These are phyloP conservation scores for Sarocladium strictum DNA, from an alignment of 2,329 filamentous ascomycete genomes.

Conservation along the genomic window DNA sequence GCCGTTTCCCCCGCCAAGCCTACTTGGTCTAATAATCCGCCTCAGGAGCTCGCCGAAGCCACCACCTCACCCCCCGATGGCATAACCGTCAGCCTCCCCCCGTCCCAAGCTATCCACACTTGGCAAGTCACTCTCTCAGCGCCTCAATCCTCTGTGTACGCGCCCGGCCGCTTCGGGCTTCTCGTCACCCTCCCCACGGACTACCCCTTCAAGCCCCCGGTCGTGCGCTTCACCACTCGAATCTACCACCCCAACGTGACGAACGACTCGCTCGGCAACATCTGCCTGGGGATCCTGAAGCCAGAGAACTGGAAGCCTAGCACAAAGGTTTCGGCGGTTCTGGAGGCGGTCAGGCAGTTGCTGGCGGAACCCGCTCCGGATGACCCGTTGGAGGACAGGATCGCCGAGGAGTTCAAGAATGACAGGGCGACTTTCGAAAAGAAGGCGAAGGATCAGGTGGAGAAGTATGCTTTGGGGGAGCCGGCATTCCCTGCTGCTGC, in stretches of 20 bases:
- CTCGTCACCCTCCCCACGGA: conserved; percentile 66
- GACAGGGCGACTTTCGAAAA: conserved; percentile 66
- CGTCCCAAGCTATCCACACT: conserved; percentile 41
- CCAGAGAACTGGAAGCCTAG: conserved; percentile 89
- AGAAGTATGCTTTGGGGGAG: conserved; percentile 57
- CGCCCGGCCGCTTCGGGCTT: conserved; percentile 68
- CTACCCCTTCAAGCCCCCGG: conserved; percentile 87
- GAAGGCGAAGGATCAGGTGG: conserved; percentile 67
- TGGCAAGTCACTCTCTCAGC: conserved; percentile 46
- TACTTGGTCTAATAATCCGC: background rate
- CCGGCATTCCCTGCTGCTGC: conserved; percentile 26
- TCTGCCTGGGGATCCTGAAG: conserved; percentile 82
- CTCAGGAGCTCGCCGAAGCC: conserved; percentile 49
- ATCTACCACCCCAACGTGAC: conserved; percentile 95
- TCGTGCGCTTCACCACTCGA: conserved; percentile 75
- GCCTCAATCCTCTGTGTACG: conserved; percentile 40
- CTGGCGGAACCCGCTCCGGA: conserved; percentile 79
- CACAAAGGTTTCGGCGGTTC: conserved; percentile 67
- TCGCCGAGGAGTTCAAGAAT: conserved; percentile 76
- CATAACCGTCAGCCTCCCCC: conserved; percentile 40
- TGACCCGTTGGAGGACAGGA: conserved; percentile 79
- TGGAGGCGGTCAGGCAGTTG: conserved; percentile 69
- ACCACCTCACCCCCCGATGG: conserved; percentile 38
- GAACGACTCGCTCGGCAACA: conserved; percentile 76
- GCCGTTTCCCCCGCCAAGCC: background rate